Percentiles rank a stretch among this genome's conserved stretches.
Evolutionary conservation across 345 rosid genomes (phyloP).

Genomic region (Psidium friedrichsthalianum): DNA sequence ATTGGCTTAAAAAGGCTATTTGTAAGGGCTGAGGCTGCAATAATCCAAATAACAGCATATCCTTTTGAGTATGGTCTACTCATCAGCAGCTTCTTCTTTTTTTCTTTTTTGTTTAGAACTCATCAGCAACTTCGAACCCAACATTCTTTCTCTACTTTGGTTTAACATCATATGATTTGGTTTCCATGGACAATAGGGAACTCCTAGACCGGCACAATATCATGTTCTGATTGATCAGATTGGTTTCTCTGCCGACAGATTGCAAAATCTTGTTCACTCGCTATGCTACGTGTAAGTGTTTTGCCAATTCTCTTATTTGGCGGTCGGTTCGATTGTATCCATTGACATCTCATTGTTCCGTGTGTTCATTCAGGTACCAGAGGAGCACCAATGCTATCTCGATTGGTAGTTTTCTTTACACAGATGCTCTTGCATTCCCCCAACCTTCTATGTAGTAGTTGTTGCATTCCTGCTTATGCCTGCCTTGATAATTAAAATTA

Average conservation of each 20-base stretch:
- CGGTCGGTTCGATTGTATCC: background rate
- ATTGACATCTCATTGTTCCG: background rate
- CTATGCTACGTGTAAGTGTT: constrained; percentile 73
- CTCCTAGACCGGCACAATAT: constrained; percentile 84
- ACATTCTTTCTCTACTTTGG: background rate
- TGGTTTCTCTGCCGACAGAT: constrained; percentile 57
- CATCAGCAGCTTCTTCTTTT: background rate
- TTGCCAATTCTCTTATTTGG: background rate
- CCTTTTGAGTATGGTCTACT: background rate
- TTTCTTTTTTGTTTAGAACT: background rate
- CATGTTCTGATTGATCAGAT: constrained; percentile 80
- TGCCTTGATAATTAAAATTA: background rate
- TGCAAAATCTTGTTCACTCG: constrained; percentile 61
- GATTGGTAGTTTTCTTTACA: constrained; percentile 32
- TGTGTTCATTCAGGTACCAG: constrained; percentile 37
- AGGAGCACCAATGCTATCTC: constrained; percentile 78
- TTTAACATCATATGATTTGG: background rate
- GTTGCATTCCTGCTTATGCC: background rate
- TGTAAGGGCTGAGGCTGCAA: background rate
- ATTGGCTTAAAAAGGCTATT: too few relatives aligned
- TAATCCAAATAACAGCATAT: background rate
- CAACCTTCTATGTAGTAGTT: background rate
- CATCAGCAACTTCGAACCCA: background rate
- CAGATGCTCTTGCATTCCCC: background rate
- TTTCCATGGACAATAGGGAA: constrained; percentile 29